Evolutionary conservation across 352 stramenopile genomes (phyloP).

Genomic region (Aphanomyces euteiches): DNA sequence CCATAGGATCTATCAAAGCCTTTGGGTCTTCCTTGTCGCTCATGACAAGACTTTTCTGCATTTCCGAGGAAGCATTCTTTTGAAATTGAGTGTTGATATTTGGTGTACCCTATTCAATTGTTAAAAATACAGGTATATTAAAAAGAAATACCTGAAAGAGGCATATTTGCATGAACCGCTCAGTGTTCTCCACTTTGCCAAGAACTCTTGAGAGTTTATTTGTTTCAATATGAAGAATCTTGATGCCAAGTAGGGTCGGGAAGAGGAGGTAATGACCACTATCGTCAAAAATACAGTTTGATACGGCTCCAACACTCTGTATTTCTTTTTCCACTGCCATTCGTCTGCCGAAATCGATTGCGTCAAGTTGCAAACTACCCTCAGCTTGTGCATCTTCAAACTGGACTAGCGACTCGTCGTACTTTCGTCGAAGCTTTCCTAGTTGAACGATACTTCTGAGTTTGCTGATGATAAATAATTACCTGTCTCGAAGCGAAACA

Average conservation of each 20-base stretch:
- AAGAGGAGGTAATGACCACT: slow-evolving; percentile 95
- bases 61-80: slow-evolving; percentile 40
- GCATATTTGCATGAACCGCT: slow-evolving; percentile 91
- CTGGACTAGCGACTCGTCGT: slow-evolving; percentile 84
- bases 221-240: slow-evolving; percentile 94
- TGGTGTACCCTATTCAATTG: slow-evolving; percentile 58
- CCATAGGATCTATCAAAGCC: slow-evolving; percentile 66
- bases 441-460: neutral
- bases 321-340: slow-evolving; percentile 83
- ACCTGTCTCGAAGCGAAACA: slow-evolving; percentile 80
- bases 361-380: slow-evolving; percentile 70
- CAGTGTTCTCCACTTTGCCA: slow-evolving; percentile 93
- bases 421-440: slow-evolving; percentile 83
- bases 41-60: slow-evolving; percentile 46
- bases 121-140: slow-evolving; percentile 3
- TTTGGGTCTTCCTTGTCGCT: slow-evolving; percentile 44
- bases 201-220: slow-evolving; percentile 91
- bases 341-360: slow-evolving; percentile 84
- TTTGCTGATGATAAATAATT: neutral
- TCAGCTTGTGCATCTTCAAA: slow-evolving; percentile 86
- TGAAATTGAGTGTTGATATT: slow-evolving; percentile 96
- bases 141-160: slow-evolving; percentile 74
- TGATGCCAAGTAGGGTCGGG: slow-evolving; percentile 94
- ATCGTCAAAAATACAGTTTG: slow-evolving; percentile 95
- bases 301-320: slow-evolving; percentile 40